Percentiles rank a stretch among this genome's conserved stretches.
phyloP scores from a whole-genome alignment of 257 asterid genomes.

The Avicennia marina region DNA sequence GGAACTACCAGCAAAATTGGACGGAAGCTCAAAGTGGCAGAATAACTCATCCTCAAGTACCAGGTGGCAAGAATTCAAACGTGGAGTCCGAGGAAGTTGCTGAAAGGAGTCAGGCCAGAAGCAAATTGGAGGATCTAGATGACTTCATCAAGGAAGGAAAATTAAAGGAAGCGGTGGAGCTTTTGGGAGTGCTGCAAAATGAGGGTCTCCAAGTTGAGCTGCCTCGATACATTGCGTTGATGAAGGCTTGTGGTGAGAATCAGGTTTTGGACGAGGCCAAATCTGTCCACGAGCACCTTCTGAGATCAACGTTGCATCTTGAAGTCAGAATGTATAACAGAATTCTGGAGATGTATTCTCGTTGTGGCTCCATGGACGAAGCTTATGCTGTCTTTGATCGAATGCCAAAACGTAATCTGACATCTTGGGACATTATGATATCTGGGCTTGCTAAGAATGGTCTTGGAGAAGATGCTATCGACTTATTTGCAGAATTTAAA shows the following conservation, averaged over 20 bases:
- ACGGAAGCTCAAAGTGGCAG: slow-evolving; percentile 20
- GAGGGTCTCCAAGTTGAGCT: slow-evolving; percentile 44
- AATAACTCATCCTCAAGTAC: slow-evolving; percentile 16
- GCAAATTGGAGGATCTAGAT: slow-evolving; percentile 54
- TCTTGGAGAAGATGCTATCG: slow-evolving; percentile 60
- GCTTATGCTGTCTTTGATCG: slow-evolving; percentile 55
- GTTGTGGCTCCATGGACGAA: slow-evolving; percentile 63
- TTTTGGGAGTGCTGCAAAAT: slow-evolving; percentile 41
- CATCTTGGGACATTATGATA: slow-evolving; percentile 88
- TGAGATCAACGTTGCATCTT: slow-evolving; percentile 35
- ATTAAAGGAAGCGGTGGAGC: slow-evolving; percentile 53
- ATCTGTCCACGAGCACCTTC: slow-evolving; percentile 52
- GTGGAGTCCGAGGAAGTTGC: slow-evolving; percentile 21
- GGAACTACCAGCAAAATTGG: slow-evolving; percentile 21
- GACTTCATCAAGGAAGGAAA: slow-evolving; percentile 43
- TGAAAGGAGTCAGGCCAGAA: slow-evolving; percentile 20
- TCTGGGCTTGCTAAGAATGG: slow-evolving; percentile 67
- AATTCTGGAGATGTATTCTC: slow-evolving; percentile 68
- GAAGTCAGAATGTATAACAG: slow-evolving; percentile 49
- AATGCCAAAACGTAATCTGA: slow-evolving; percentile 57
- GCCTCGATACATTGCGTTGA: slow-evolving; percentile 44
- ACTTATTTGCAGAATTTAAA: slow-evolving; percentile 64
- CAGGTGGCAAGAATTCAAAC: slow-evolving; percentile 10
- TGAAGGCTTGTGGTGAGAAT: slow-evolving; percentile 62
- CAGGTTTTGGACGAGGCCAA: slow-evolving; percentile 59